phyloP scores from a whole-genome alignment of 148 eudicot species.

The Amaranthus palmeri region DNA sequence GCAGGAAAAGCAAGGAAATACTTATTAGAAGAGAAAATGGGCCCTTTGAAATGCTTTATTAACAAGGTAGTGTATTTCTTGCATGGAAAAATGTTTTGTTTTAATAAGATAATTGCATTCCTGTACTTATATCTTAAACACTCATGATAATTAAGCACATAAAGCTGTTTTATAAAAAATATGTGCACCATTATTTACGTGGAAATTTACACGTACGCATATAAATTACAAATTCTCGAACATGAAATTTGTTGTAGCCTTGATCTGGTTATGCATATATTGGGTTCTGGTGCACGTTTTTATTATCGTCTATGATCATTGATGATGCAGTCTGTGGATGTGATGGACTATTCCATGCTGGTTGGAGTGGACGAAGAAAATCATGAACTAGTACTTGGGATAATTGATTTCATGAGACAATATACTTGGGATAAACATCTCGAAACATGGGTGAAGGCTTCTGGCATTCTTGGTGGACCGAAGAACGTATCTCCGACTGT shows the following conservation, averaged over 20 bases:
- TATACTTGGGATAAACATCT: slow-evolving; percentile 99
- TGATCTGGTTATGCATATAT: no score
- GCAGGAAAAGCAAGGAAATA: neutral
- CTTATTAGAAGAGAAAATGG: neutral
- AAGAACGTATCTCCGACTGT: slow-evolving; percentile 86
- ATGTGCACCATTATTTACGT: no score
- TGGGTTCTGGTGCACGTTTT: no score
- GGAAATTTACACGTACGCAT: no score
- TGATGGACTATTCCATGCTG: slow-evolving; percentile 91
- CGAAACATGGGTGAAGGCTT: slow-evolving; percentile 95
- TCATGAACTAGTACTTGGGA: slow-evolving; percentile 89
- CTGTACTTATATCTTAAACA: no score
- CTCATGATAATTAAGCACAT: no score
- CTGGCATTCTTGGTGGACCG: slow-evolving; percentile 92
- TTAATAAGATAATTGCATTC: no score
- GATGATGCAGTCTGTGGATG: slow-evolving; percentile 73
- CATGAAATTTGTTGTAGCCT: no score
- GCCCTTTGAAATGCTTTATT: neutral
- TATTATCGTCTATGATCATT: neutral
- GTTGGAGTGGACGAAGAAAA: slow-evolving; percentile 92
- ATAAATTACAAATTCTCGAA: no score
- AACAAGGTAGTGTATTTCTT: neutral
- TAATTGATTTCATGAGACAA: slow-evolving; percentile 96
- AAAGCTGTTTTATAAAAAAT: no score
- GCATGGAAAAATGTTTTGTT: no score